Conservation (phyloP, 371 early-diverging fungal genomes). For the Rhizopus stolonifer region DNA sequence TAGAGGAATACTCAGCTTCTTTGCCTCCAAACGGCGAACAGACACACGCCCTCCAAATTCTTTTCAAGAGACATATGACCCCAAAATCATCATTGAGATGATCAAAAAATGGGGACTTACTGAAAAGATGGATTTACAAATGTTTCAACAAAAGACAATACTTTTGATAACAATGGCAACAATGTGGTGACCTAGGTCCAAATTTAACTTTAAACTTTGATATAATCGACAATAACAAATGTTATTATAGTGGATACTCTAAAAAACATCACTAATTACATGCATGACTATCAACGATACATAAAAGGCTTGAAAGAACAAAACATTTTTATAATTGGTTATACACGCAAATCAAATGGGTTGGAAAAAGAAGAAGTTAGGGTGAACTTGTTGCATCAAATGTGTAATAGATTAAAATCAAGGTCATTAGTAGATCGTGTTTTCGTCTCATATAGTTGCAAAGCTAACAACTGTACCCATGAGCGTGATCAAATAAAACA, state of each 20-base stretch:
- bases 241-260: not conserved
- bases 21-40: too few relatives aligned
- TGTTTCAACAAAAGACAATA: too few relatives aligned
- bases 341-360: conserved; percentile 2
- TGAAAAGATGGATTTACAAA: too few relatives aligned
- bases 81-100: too few relatives aligned
- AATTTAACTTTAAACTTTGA: conserved; percentile 2
- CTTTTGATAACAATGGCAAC: too few relatives aligned
- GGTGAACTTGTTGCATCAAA: conserved; percentile 2
- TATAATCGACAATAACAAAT: conserved; percentile 2
- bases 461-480: conserved; percentile 5
- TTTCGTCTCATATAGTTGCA: conserved; percentile 13
- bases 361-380: conserved; percentile 1
- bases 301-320: conserved; percentile 1
- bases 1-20: too few relatives aligned
- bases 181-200: not conserved
- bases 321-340: not conserved
- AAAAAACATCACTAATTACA: conserved; percentile 1
- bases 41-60: too few relatives aligned
- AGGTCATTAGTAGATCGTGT: conserved; percentile 13
- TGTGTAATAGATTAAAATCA: conserved; percentile 5
- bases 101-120: too few relatives aligned
- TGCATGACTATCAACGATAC: conserved; percentile 1
- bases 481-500: conserved; percentile 5
- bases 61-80: too few relatives aligned